Evolutionary conservation across 176 grass and related monocot genomes (phyloP).

Genomic region (Cymbopogon citratus): DNA sequence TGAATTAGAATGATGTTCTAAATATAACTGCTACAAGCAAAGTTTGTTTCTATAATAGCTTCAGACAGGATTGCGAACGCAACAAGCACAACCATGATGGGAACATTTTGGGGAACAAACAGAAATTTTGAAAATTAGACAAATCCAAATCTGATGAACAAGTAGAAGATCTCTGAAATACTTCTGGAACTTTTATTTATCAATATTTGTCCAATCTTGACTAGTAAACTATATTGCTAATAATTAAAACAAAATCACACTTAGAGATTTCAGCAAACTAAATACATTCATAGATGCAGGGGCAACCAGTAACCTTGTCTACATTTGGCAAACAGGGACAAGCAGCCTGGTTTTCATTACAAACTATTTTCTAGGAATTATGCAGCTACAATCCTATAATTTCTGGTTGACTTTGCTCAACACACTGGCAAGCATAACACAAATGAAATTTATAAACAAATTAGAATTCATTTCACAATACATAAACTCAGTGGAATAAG

Average conservation of each 20-base stretch:
- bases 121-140: background rate
- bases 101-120: background rate
- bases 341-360: background rate
- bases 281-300: background rate
- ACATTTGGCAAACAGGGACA: background rate
- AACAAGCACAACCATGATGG: background rate
- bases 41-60: background rate
- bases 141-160: background rate
- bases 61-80: background rate
- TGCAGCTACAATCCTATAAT: background rate
- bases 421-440: background rate
- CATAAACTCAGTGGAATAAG: background rate
- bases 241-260: background rate
- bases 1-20: background rate
- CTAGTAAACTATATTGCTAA: background rate
- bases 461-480: background rate
- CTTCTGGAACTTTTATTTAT: background rate
- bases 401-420: background rate
- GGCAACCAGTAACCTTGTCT: background rate
- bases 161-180: background rate
- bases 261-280: background rate
- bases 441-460: background rate
- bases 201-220: background rate
- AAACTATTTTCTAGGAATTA: background rate
- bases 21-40: background rate